Percentiles rank a stretch among this genome's conserved stretches.
phyloP scores from a whole-genome alignment of 2,329 filamentous ascomycete genomes.

The Dothideomycetes sp. region DNA sequence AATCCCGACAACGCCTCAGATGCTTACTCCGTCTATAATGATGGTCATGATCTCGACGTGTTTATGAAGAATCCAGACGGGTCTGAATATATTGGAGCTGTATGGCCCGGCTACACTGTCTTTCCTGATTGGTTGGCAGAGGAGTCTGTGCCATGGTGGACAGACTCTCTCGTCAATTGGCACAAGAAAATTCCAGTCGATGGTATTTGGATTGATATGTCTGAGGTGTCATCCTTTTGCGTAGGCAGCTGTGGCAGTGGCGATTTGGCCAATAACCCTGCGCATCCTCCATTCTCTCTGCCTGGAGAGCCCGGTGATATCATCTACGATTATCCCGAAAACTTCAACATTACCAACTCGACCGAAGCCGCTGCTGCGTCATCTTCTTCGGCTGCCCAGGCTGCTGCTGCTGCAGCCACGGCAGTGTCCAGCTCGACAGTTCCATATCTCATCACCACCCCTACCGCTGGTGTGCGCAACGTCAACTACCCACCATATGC shows the following conservation, averaged over 20 bases:
- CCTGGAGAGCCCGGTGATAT: conserved; percentile 53
- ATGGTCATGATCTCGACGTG: conserved; percentile 21
- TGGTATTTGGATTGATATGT: conserved; percentile 52
- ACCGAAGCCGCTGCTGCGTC: conserved; percentile 53
- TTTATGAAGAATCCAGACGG: conserved; percentile 26
- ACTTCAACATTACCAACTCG: conserved; percentile 56
- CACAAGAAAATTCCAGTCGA: conserved; percentile 43
- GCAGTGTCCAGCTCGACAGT: conserved; percentile 18
- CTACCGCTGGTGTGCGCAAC: conserved; percentile 53
- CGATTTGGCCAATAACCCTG: conserved; percentile 56
- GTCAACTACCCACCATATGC: conserved; percentile 66
- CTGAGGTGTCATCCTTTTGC: conserved; percentile 53
- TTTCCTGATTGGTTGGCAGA: conserved; percentile 51
- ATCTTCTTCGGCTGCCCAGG: conserved; percentile 35
- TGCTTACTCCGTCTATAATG: conserved; percentile 36
- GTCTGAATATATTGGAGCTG: conserved; percentile 34
- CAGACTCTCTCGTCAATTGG: conserved; percentile 40
- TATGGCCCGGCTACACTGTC: conserved; percentile 55
- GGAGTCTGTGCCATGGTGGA: conserved; percentile 50
- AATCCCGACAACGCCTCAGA: conserved; percentile 60
- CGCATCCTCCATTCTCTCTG: conserved; percentile 53
- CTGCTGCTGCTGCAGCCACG: conserved; percentile 16
- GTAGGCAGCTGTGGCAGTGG: conserved; percentile 59
- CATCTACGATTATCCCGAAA: conserved; percentile 54
- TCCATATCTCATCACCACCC: conserved; percentile 46